Conservation (phyloP, 176 grass and related monocot species). For the Oryza glumipatula region DNA sequence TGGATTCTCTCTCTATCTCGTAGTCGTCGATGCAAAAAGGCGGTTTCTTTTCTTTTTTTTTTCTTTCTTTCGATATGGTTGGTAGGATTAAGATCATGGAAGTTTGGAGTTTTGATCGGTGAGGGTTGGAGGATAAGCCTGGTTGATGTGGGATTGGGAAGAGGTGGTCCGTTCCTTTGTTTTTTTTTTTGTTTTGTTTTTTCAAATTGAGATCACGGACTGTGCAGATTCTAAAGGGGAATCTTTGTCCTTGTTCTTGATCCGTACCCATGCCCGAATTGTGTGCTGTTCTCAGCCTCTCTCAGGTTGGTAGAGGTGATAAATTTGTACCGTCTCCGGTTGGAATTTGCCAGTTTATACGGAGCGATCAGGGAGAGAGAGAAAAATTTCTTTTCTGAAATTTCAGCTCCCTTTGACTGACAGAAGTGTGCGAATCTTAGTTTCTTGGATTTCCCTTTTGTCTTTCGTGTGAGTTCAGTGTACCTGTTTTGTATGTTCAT, state of each 20-base stretch:
- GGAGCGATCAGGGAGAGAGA: background rate
- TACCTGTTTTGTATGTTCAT: background rate
- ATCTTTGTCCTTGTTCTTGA: background rate
- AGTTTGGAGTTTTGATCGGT: background rate
- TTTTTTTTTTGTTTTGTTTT: no score
- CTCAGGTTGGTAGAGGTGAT: background rate
- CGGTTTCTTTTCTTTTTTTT: background rate
- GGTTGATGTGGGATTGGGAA: background rate
- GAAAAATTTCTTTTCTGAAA: background rate
- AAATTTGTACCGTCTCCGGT: background rate
- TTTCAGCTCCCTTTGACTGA: background rate
- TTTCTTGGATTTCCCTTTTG: background rate
- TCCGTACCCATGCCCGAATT: background rate
- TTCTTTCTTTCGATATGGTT: background rate
- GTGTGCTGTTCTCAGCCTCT: background rate
- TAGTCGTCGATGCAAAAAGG: background rate
- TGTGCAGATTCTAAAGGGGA: background rate
- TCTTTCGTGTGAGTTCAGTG: background rate
- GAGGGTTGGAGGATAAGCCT: background rate
- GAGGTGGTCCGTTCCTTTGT: background rate
- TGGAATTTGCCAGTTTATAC: background rate
- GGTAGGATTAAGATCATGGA: background rate
- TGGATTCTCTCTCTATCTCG: background rate
- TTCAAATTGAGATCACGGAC: background rate
- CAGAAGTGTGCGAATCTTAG: background rate